Conservation (phyloP, 306 rosid species). For the Urtica urens region DNA sequence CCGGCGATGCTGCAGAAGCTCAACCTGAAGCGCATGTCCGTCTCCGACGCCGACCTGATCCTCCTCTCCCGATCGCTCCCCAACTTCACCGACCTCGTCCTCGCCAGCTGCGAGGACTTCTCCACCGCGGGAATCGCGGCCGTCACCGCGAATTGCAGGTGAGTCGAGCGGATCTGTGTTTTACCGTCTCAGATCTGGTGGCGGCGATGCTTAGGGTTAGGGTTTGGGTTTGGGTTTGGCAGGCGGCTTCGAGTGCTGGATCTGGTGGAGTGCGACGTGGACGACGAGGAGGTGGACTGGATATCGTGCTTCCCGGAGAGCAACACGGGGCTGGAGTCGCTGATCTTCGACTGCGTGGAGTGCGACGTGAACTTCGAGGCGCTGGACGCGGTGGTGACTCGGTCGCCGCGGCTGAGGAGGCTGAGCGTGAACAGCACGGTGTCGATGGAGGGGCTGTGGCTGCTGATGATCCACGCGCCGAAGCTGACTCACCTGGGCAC, state of each 20-base stretch:
- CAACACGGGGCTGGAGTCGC: constrained; percentile 50
- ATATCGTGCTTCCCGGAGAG: constrained; percentile 59
- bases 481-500: constrained; percentile 77
- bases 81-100: constrained; percentile 55
- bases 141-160: constrained; percentile 57
- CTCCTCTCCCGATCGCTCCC: constrained; percentile 40
- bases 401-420: constrained; percentile 72
- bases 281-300: constrained; percentile 66
- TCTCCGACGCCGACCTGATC: constrained; percentile 50
- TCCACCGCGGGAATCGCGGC: constrained; percentile 68
- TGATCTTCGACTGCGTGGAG: constrained; percentile 64
- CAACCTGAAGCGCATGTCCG: constrained; percentile 66
- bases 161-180: constrained; percentile 2
- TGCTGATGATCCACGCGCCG: constrained; percentile 51
- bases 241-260: constrained; percentile 74
- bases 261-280: constrained; percentile 54
- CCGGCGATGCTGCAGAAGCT: constrained; percentile 74
- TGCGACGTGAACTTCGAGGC: constrained; percentile 50
- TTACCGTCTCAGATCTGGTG: neutral
- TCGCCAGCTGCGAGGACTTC: constrained; percentile 73
- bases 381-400: constrained; percentile 63
- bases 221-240: constrained; percentile 17
- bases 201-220: neutral
- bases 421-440: constrained; percentile 47
- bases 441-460: constrained; percentile 44